A percentile compares a stretch with the other conserved stretches of the same genome.
These are phyloP conservation scores for Nicotiana rustica DNA, from an alignment of 305 asterid genomes.

Conservation along the genomic window DNA sequence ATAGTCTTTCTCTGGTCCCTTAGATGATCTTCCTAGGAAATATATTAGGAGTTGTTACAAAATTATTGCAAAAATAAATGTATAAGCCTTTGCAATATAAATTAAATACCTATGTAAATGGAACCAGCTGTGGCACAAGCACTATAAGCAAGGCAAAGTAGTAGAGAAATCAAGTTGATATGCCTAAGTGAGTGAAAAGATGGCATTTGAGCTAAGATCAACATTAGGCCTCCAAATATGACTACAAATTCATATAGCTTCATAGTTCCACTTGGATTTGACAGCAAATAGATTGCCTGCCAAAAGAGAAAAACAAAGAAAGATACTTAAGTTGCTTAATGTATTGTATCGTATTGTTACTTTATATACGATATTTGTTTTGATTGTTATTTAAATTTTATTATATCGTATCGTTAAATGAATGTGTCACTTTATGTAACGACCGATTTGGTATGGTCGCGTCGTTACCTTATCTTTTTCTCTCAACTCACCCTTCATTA, in stretches of 20 bases:
- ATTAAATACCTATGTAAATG: conserved; percentile 67
- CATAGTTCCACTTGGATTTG: conserved; percentile 68
- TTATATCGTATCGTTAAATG: no score
- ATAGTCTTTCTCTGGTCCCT: conserved; percentile 73
- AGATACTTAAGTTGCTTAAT: no score
- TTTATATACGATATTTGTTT: no score
- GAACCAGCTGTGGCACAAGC: conserved; percentile 88
- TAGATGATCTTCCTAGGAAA: conserved; percentile 69
- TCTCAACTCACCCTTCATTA: no score
- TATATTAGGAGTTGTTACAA: not conserved
- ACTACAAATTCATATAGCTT: conserved; percentile 69
- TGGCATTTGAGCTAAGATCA: conserved; percentile 89
- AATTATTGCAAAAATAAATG: not conserved
- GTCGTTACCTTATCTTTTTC: no score
- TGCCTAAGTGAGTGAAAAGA: conserved; percentile 93
- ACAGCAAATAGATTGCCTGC: conserved; percentile 74
- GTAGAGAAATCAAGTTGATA: conserved; percentile 77
- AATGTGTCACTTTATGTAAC: no score
- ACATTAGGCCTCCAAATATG: conserved; percentile 83
- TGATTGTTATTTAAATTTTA: no score
- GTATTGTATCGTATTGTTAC: no score
- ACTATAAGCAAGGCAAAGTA: conserved; percentile 76
- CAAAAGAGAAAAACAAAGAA: not conserved
- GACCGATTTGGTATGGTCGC: no score
- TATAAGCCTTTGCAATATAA: not conserved